Percentiles rank a stretch among this genome's conserved stretches.
phyloP scores from a whole-genome alignment of 176 grass and related monocot genomes.

The Musa beccarii region DNA sequence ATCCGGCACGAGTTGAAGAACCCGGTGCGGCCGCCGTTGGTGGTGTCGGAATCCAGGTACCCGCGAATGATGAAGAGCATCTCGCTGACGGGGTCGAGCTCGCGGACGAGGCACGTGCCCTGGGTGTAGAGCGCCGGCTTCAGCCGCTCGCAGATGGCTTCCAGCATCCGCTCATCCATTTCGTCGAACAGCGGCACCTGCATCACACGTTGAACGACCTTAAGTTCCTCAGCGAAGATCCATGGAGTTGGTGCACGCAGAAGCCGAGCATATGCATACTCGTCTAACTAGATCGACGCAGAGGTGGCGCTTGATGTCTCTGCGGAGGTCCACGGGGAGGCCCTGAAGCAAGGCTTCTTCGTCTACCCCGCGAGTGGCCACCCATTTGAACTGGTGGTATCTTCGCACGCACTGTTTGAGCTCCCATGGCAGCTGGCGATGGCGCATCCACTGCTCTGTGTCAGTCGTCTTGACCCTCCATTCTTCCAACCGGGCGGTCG shows the following conservation, averaged over 20 bases:
- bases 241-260: no score
- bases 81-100: constrained; percentile 75
- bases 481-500: constrained; percentile 81
- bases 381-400: constrained; percentile 86
- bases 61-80: constrained; percentile 98
- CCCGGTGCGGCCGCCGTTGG: constrained; percentile 68
- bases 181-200: constrained; percentile 90
- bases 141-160: constrained; percentile 93
- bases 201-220: background rate
- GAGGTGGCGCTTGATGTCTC: constrained; percentile 91
- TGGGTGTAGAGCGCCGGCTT: constrained; percentile 73
- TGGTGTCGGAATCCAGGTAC: constrained; percentile 75
- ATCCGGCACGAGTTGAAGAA: constrained; percentile 96
- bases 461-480: constrained; percentile 78
- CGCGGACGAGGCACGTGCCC: constrained; percentile 59
- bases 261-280: constrained; percentile 5
- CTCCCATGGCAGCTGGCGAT: constrained; percentile 68
- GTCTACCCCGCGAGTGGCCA: constrained; percentile 73
- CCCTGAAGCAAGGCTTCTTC: constrained; percentile 66
- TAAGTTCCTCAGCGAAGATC: background rate
- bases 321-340: constrained; percentile 75
- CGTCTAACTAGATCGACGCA: constrained; percentile 72
- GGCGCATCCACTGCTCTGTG: constrained; percentile 95
- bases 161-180: constrained; percentile 92
- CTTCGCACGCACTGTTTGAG: constrained; percentile 63